Percentiles rank a stretch among this genome's conserved stretches.
These are phyloP conservation scores for Juglanconis sp. DNA, from an alignment of 2,329 filamentous ascomycete species.

Conservation along the genomic window DNA sequence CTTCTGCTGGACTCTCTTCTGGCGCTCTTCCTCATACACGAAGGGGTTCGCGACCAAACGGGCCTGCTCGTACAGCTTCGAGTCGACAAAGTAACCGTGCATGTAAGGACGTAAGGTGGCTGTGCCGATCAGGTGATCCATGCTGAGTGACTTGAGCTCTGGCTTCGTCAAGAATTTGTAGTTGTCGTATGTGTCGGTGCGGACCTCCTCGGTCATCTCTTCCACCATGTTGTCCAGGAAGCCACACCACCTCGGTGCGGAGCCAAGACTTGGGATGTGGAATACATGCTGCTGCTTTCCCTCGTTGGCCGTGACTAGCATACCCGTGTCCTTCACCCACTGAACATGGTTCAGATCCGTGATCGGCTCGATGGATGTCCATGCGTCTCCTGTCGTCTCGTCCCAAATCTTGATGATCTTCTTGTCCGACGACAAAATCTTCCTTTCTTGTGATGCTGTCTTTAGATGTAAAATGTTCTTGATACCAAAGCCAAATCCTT, in stretches of 20 bases:
- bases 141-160: slow-evolving; percentile 79
- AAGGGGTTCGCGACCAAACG: slow-evolving; percentile 90
- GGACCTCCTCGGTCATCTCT: slow-evolving; percentile 87
- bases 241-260: slow-evolving; percentile 90
- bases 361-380: slow-evolving; percentile 92
- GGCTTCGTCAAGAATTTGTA: slow-evolving; percentile 95
- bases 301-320: slow-evolving; percentile 96
- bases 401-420: slow-evolving; percentile 98
- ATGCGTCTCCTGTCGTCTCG: slow-evolving; percentile 69
- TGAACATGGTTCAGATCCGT: slow-evolving; percentile 94
- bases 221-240: slow-evolving; percentile 98
- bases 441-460: slow-evolving; percentile 72
- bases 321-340: slow-evolving; percentile 88
- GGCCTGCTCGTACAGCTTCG: slow-evolving; percentile 93
- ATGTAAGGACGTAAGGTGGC: slow-evolving; percentile 92
- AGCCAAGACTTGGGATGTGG: slow-evolving; percentile 89
- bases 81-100: slow-evolving; percentile 98
- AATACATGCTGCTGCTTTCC: slow-evolving; percentile 93
- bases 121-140: slow-evolving; percentile 87
- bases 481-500: slow-evolving; percentile 91
- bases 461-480: slow-evolving; percentile 76
- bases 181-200: slow-evolving; percentile 90
- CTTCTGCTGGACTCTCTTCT: slow-evolving; percentile 89
- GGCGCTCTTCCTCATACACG: slow-evolving; percentile 86
- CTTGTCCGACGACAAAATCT: slow-evolving; percentile 89